Evolutionary conservation across 2,329 filamentous ascomycete species (phyloP).

Genomic region (Colletotrichum lindemuthianum): DNA sequence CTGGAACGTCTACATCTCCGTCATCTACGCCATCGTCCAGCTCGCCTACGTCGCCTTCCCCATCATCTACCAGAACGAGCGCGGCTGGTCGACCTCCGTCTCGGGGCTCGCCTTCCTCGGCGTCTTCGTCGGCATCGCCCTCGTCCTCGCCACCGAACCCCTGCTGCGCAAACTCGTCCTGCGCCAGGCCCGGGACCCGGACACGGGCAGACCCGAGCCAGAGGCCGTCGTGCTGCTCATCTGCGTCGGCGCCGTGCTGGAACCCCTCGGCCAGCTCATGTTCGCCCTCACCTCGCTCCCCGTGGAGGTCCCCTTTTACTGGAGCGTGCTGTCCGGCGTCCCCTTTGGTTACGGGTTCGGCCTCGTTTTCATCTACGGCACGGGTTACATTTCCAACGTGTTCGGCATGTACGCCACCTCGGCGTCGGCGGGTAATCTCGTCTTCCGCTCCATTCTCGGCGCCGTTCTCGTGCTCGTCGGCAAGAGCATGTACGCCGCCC

Average conservation of each 20-base stretch:
- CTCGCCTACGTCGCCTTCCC: conserved; percentile 73
- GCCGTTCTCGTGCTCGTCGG: conserved; percentile 70
- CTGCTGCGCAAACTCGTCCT: conserved; percentile 63
- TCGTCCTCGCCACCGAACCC: conserved; percentile 52
- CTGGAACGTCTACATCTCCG: conserved; percentile 70
- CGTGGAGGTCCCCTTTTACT: conserved; percentile 67
- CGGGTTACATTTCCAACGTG: conserved; percentile 70
- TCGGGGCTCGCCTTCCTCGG: conserved; percentile 57
- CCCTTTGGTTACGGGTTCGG: conserved; percentile 72
- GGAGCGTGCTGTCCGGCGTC: conserved; percentile 69
- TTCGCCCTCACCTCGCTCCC: conserved; percentile 74
- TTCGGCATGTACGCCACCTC: conserved; percentile 73
- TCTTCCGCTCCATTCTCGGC: conserved; percentile 67
- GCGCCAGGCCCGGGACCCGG: conserved; percentile 65
- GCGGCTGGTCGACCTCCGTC: conserved; percentile 67
- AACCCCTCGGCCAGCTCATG: conserved; percentile 69
- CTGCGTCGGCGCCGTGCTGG: conserved; percentile 68
- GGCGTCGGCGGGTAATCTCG: conserved; percentile 71
- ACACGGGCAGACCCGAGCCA: conserved; percentile 66
- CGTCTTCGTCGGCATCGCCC: conserved; percentile 35
- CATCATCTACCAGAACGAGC: conserved; percentile 65
- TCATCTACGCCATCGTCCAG: conserved; percentile 72
- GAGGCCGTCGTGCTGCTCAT: conserved; percentile 72
- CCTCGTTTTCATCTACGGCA: conserved; percentile 72
- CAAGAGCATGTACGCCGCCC: conserved; percentile 63